Percentiles rank a stretch among this genome's conserved stretches.
Evolutionary conservation across 306 rosid genomes (phyloP).

Genomic region (Castanea crenata): DNA sequence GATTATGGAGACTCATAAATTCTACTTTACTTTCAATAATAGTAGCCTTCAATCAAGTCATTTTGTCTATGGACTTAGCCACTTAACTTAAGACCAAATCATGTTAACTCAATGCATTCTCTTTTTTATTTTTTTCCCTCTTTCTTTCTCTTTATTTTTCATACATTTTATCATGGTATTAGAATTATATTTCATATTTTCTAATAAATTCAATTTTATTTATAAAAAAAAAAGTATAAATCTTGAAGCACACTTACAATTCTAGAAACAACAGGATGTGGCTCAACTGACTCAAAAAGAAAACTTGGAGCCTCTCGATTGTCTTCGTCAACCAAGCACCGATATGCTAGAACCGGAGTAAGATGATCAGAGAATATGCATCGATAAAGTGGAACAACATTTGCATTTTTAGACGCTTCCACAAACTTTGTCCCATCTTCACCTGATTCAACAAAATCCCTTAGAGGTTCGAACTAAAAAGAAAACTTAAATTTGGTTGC

Average conservation of each 20-base stretch:
- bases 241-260: conserved; percentile 22
- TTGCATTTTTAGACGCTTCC: conserved; percentile 59
- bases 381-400: conserved; percentile 57
- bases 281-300: conserved; percentile 81
- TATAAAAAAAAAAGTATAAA: not conserved
- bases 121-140: too few species aligned
- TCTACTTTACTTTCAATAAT: not conserved
- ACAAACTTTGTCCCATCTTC: conserved; percentile 38
- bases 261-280: conserved; percentile 26
- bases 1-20: not conserved
- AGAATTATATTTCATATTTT: too few species aligned
- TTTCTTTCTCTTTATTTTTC: too few species aligned
- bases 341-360: conserved; percentile 75
- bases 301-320: conserved; percentile 82
- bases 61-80: too few species aligned
- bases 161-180: too few species aligned
- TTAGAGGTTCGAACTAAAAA: not conserved
- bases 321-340: conserved; percentile 62
- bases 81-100: too few species aligned
- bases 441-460: conserved; percentile 23
- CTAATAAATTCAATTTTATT: too few species aligned
- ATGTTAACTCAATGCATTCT: too few species aligned
- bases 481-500: not conserved
- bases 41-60: too few species aligned
- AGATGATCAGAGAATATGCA: conserved; percentile 81